phyloP scores from a whole-genome alignment of 2,329 filamentous ascomycete species.

The Diaporthe vexans region DNA sequence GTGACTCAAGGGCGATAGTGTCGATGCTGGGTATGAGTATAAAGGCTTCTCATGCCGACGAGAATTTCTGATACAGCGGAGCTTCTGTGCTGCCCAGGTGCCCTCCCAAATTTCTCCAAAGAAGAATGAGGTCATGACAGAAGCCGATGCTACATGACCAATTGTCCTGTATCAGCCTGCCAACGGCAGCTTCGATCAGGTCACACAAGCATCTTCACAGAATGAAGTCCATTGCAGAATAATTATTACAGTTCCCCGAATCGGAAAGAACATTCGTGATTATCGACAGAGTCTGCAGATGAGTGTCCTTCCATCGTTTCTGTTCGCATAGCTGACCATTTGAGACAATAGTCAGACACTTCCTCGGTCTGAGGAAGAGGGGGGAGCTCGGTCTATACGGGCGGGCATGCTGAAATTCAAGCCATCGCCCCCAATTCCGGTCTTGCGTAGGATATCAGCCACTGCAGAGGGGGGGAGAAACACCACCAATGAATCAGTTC shows the following conservation, averaged over 20 bases:
- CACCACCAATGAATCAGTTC: slow-evolving; percentile 17
- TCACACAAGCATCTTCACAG: not conserved
- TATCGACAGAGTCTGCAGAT: not conserved
- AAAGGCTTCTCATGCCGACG: not conserved
- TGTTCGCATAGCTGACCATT: not conserved
- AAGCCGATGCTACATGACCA: not conserved
- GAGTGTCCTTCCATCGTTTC: not conserved
- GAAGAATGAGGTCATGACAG: not conserved
- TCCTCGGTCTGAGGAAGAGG: not conserved
- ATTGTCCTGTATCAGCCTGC: not conserved
- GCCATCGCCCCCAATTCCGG: not conserved
- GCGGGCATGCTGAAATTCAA: not conserved
- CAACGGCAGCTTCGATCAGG: not conserved
- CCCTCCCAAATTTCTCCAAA: not conserved
- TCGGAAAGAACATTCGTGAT: no score
- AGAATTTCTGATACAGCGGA: rapidly evolving
- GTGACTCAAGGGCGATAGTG: not conserved
- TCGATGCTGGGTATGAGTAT: not conserved
- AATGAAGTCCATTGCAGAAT: not conserved
- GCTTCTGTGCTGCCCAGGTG: no score
- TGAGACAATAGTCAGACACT: not conserved
- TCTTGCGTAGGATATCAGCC: not conserved
- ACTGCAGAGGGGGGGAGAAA: not conserved
- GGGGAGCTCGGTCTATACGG: not conserved
- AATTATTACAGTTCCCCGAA: not conserved